phyloP scores from a whole-genome alignment of 1,284 basidiomycete species.

The Laetiporus sulphureus region DNA sequence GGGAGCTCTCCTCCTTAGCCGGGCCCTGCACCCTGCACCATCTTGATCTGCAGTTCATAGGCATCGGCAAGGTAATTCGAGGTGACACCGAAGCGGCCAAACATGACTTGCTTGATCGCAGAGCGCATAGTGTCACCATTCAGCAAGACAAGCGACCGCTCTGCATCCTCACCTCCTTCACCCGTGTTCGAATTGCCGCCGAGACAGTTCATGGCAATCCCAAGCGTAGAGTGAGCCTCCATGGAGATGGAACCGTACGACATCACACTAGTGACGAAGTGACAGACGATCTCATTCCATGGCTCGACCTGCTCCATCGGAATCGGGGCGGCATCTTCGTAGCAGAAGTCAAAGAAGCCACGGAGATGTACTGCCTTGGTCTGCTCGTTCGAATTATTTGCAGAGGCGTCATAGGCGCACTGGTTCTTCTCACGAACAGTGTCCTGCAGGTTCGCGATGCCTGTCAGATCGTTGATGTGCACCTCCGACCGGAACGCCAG shows the following conservation, averaged over 20 bases:
- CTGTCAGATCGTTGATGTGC: constrained; percentile 92
- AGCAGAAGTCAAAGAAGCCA: constrained; percentile 88
- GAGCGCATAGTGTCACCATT: constrained; percentile 91
- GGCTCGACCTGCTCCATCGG: constrained; percentile 96
- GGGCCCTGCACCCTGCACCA: constrained; percentile 97
- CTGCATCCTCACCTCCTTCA: constrained; percentile 95
- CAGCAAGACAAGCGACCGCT: constrained; percentile 68
- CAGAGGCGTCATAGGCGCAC: constrained; percentile 82
- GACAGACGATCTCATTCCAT: constrained; percentile 97
- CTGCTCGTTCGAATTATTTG: constrained; percentile 82
- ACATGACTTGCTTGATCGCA: constrained; percentile 95
- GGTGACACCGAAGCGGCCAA: constrained; percentile 94
- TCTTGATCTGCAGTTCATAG: constrained; percentile 96
- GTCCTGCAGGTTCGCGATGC: constrained; percentile 91
- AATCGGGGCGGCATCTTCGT: constrained; percentile 72
- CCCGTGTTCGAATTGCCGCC: constrained; percentile 97
- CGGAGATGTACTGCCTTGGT: constrained; percentile 80
- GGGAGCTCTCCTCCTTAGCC: constrained; percentile 96
- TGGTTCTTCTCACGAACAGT: constrained; percentile 94
- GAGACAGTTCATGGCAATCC: constrained; percentile 93
- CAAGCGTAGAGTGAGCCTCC: constrained; percentile 93
- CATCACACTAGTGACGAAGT: constrained; percentile 94
- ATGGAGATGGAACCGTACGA: constrained; percentile 96
- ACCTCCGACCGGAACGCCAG: constrained; percentile 95
- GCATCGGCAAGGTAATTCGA: constrained; percentile 94